Conservation (phyloP, 331 rosid species). For the Stylosanthes scabra region DNA sequence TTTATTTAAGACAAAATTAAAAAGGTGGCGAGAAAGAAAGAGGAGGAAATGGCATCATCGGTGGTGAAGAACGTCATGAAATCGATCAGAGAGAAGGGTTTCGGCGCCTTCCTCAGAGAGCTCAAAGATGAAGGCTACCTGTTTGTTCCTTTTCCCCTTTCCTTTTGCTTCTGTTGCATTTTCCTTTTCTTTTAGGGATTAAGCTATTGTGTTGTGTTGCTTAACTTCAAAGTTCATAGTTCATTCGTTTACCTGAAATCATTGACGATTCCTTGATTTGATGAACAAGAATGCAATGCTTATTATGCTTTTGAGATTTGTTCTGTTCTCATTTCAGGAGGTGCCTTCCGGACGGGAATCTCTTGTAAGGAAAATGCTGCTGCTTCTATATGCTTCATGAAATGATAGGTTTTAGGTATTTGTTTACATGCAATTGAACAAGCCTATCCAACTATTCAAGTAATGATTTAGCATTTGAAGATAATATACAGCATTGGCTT, state of each 20-base stretch:
- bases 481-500: neutral
- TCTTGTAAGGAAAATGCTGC: slow-evolving; percentile 66
- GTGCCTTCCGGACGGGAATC: slow-evolving; percentile 83
- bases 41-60: slow-evolving; percentile 74
- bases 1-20: neutral
- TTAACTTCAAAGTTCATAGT: slow-evolving; percentile 18
- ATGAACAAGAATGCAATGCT: neutral
- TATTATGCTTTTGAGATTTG: slow-evolving; percentile 14
- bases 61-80: slow-evolving; percentile 72
- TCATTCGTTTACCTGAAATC: neutral
- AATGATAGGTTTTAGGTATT: neutral
- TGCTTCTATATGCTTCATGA: neutral
- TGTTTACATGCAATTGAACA: slow-evolving; percentile 1
- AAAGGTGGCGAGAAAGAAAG: neutral
- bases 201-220: neutral
- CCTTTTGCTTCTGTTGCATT: neutral
- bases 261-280: slow-evolving; percentile 4
- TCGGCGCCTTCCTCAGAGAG: slow-evolving; percentile 62
- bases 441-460: slow-evolving; percentile 7
- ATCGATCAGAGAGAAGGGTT: slow-evolving; percentile 81
- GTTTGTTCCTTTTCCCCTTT: slow-evolving; percentile 44
- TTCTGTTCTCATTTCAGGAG: slow-evolving; percentile 61
- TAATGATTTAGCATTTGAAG: neutral
- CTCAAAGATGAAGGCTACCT: slow-evolving; percentile 86
- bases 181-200: slow-evolving; percentile 28